Conservation (phyloP, 805 yeast species). For the Kodamaea laetipori region DNA sequence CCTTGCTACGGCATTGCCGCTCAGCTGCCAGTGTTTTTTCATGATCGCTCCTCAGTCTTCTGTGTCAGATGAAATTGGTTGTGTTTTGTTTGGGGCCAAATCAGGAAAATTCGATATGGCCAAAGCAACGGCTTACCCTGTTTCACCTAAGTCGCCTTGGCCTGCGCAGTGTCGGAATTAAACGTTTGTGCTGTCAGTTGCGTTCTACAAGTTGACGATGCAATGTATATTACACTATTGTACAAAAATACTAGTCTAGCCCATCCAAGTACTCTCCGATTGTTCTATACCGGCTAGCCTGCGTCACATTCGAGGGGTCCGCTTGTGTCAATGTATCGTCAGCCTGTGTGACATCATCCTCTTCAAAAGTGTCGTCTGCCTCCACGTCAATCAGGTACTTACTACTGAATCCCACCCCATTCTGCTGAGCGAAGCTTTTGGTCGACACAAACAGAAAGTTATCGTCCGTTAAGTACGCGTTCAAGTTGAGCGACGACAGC, state of each 20-base stretch:
- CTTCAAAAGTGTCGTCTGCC: conserved; percentile 9
- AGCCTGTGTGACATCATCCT: conserved; percentile 2
- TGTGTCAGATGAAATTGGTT: too few relatives aligned
- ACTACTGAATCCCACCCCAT: conserved; percentile 4
- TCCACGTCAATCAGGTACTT: conserved; percentile 13
- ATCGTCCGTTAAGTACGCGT: conserved; percentile 45
- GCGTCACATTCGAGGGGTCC: not conserved
- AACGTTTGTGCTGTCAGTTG: too few relatives aligned
- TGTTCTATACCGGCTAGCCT: conserved; percentile 1
- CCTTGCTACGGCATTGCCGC: too few relatives aligned
- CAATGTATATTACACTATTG: too few relatives aligned
- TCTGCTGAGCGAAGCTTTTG: conserved; percentile 5
- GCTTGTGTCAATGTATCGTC: conserved; percentile 5
- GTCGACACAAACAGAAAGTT: conserved; percentile 13
- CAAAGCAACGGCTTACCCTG: too few relatives aligned
- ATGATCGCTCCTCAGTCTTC: too few relatives aligned
- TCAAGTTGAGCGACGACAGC: conserved; percentile 42
- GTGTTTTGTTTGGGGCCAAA: conserved; percentile 12
- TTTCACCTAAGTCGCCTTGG: too few relatives aligned
- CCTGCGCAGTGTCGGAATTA: too few relatives aligned
- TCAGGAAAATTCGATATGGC: conserved; percentile 3
- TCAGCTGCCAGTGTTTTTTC: too few relatives aligned
- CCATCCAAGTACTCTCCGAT: conserved; percentile 12
- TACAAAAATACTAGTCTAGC: not conserved
- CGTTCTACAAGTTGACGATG: too few relatives aligned